phyloP scores from a whole-genome alignment of 805 yeast genomes.

The Kuraishia ogatae region DNA sequence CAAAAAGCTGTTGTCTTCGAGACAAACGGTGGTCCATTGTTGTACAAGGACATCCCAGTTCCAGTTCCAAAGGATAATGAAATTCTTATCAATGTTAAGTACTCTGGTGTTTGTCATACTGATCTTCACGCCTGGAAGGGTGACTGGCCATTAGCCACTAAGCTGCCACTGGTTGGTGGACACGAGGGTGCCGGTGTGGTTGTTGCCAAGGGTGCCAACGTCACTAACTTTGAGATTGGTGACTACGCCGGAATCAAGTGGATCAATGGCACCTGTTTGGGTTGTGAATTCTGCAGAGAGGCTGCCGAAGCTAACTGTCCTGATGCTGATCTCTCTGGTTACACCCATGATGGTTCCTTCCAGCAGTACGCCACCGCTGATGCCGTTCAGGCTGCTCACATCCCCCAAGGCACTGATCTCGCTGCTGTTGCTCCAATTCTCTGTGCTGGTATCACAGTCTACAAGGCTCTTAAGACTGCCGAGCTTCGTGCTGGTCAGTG shows the following conservation, averaged over 20 bases:
- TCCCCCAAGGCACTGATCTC: constrained; percentile 37
- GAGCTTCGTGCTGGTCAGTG: constrained; percentile 53
- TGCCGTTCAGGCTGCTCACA: constrained; percentile 41
- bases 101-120: constrained; percentile 71
- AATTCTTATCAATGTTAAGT: constrained; percentile 56
- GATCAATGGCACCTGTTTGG: constrained; percentile 60
- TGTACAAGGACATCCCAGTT: constrained; percentile 68
- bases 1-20: constrained; percentile 71
- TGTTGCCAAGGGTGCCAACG: constrained; percentile 53
- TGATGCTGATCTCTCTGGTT: constrained; percentile 63
- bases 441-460: constrained; percentile 48
- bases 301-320: constrained; percentile 60
- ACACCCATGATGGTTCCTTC: constrained; percentile 61
- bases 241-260: constrained; percentile 63
- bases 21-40: constrained; percentile 52
- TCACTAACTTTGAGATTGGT: constrained; percentile 52
- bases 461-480: constrained; percentile 45
- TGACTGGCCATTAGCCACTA: constrained; percentile 56
- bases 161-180: constrained; percentile 61
- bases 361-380: constrained; percentile 48
- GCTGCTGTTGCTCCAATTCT: constrained; percentile 39
- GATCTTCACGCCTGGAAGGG: constrained; percentile 72
- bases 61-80: constrained; percentile 58
- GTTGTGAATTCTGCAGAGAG: constrained; percentile 55
- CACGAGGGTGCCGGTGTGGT: constrained; percentile 72